Evolutionary conservation across 2,329 filamentous ascomycete genomes (phyloP), one percentile per base, ranked within the genome.

Genomic region (Diaporthe capsici): DNA sequence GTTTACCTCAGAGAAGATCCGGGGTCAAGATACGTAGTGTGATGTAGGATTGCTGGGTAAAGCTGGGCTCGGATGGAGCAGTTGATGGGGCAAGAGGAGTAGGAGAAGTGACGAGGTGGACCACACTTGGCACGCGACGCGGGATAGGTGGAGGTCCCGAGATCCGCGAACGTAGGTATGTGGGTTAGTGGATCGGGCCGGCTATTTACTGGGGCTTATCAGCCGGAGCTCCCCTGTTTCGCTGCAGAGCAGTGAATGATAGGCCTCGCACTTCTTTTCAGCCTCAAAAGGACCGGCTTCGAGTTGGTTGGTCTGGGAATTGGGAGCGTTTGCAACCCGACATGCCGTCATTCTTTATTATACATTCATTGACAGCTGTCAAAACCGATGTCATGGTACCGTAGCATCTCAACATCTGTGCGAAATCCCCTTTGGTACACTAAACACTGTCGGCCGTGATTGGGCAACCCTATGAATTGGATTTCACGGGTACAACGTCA

Each of bases 121-220:
- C 9, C 37, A 70, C 49, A 42, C 47, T 15, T 28, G 65, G n/a
- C 65, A 70, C 31, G 49, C 49, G n/a, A 42, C 65, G 65, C 49
- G 49, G 65, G 49, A 68, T 53, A n/a, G 39, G 65, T 68, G 65
- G 65, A 68, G 31, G 49, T 70, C 15, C 65, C 65, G 65, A 70
- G 47, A 70, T 70, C 49, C 49, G 65, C 49, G 65, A n/a, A 6
- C 3, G 31, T 28, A 13, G 6, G 39, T 28, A 7, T 61, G 37
- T 70, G 49, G 65, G 47, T 68, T 25, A 53, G 65, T 53, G 65
- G 65, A 53, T 68, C 65, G 65, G 65, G 47, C 65, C 65, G 65
- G 49, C 65, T 70, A 70, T 70, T 70, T 42, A 53, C n/a, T 70
- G 49, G 65, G 65, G 65, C 65, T 70, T 70, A 70, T 70, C 65